phyloP scores from a whole-genome alignment of 495 filamentous ascomycete species.

The Xylaria grammica region DNA sequence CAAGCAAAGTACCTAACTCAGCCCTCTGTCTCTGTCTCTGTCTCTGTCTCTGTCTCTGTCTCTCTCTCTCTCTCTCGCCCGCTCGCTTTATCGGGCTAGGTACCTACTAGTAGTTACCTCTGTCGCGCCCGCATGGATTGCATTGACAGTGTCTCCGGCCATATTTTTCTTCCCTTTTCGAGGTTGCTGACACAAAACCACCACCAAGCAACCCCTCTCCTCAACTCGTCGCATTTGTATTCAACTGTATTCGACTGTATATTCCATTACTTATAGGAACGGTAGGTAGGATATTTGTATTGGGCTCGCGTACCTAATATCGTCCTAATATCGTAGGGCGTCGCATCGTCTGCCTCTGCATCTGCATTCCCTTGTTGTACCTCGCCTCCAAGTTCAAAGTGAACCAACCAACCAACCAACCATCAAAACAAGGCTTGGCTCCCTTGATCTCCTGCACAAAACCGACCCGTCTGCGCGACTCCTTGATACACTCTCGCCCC shows the following conservation, averaged over 20 bases:
- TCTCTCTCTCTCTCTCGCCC: neutral
- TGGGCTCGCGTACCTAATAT: no score
- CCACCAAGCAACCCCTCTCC: no score
- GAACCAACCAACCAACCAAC: conserved; percentile 4
- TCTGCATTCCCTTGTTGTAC: neutral
- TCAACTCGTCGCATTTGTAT: no score
- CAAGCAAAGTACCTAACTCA: neutral
- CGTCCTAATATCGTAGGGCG: conserved; percentile 7
- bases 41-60: neutral
- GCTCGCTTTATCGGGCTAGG: no score
- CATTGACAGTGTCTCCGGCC: neutral
- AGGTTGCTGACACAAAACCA: conserved; percentile 2
- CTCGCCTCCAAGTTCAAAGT: conserved; percentile 1
- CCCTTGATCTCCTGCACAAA: conserved; percentile 16
- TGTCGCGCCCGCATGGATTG: no score
- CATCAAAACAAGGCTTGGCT: conserved; percentile 5
- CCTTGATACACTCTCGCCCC: conserved; percentile 18
- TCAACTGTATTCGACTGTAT: no score
- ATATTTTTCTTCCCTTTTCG: conserved; percentile 5
- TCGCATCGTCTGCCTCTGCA: conserved; percentile 5
- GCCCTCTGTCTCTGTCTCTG: neutral
- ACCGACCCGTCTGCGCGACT: conserved; percentile 9
- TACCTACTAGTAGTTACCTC: no score
- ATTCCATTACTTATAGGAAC: no score
- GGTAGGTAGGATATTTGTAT: no score